Conservation (phyloP, 2,329 filamentous ascomycete species). For the Trichophyton rubrum region DNA sequence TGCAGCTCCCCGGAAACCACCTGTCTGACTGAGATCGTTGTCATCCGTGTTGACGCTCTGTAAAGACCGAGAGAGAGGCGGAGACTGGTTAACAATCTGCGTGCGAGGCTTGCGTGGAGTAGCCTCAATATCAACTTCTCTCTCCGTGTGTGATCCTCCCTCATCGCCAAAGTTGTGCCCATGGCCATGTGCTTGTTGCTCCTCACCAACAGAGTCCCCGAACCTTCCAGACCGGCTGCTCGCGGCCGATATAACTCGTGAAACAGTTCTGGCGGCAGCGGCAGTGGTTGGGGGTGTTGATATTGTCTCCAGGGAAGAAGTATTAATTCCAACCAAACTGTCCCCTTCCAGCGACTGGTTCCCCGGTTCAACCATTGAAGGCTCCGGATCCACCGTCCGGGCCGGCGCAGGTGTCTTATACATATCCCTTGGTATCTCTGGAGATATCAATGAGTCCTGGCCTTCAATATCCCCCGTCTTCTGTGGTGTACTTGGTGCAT, state of each 20-base stretch:
- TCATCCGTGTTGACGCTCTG: slow-evolving; percentile 5
- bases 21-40: slow-evolving; percentile 16
- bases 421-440: slow-evolving; percentile 17
- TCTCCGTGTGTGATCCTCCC: not conserved
- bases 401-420: slow-evolving; percentile 20
- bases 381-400: slow-evolving; percentile 6
- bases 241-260: slow-evolving; percentile 25
- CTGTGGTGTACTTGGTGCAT: slow-evolving; percentile 15
- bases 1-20: slow-evolving; percentile 15
- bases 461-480: slow-evolving; percentile 4
- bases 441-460: slow-evolving; percentile 13
- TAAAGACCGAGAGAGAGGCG: slow-evolving; percentile 1
- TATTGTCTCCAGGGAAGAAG: slow-evolving; percentile 30
- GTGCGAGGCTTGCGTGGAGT: slow-evolving; percentile 9
- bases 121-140: slow-evolving; percentile 9
- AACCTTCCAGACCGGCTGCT: slow-evolving; percentile 5
- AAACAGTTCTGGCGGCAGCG: slow-evolving; percentile 30
- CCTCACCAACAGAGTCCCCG: not conserved
- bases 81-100: slow-evolving; percentile 1
- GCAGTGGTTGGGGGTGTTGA: slow-evolving; percentile 35
- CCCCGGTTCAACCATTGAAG: slow-evolving; percentile 9
- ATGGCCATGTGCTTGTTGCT: not conserved
- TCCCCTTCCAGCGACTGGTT: slow-evolving; percentile 7
- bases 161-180: not conserved
- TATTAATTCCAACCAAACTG: slow-evolving; percentile 15